These are phyloP conservation scores for Ascochyta rabiei DNA, from an alignment of 2,329 filamentous ascomycete species.

Conservation along the genomic window DNA sequence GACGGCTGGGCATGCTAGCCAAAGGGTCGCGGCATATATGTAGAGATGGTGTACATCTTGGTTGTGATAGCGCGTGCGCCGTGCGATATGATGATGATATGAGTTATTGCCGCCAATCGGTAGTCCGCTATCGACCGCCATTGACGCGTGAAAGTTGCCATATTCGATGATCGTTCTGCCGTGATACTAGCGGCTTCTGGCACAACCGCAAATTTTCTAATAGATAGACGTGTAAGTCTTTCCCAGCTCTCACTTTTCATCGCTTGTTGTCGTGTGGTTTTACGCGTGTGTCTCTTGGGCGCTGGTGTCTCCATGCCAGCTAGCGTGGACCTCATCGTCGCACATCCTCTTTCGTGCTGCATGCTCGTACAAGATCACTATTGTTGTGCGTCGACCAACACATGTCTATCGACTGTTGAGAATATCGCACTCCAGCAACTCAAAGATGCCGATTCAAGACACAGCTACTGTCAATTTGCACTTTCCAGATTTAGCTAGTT, in stretches of 20 bases:
- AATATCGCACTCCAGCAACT: neutral
- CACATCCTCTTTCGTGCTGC: too few relatives aligned
- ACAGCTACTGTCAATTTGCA: neutral
- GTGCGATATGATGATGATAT: conserved; percentile 19
- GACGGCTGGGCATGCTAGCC: conserved; percentile 15
- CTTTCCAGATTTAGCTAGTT: conserved; percentile 3
- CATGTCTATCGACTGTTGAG: neutral
- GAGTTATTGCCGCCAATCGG: neutral
- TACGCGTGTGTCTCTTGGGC: neutral
- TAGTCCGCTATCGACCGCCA: conserved; percentile 8
- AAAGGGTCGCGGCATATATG: conserved; percentile 20
- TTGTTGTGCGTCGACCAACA: neutral
- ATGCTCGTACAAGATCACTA: too few relatives aligned
- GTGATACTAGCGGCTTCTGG: neutral
- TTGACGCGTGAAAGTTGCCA: conserved; percentile 16
- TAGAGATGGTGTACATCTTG: conserved; percentile 8
- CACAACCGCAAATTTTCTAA: neutral
- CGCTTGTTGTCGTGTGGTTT: neutral
- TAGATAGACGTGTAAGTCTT: conserved; percentile 2
- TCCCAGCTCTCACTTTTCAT: neutral
- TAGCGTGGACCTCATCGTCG: neutral
- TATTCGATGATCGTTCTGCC: neutral
- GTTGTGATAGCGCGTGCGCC: conserved; percentile 8
- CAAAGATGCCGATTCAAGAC: neutral
- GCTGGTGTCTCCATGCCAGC: neutral